phyloP scores from a whole-genome alignment of 169 alveolate genomes.

The Toxoplasma gondii region DNA sequence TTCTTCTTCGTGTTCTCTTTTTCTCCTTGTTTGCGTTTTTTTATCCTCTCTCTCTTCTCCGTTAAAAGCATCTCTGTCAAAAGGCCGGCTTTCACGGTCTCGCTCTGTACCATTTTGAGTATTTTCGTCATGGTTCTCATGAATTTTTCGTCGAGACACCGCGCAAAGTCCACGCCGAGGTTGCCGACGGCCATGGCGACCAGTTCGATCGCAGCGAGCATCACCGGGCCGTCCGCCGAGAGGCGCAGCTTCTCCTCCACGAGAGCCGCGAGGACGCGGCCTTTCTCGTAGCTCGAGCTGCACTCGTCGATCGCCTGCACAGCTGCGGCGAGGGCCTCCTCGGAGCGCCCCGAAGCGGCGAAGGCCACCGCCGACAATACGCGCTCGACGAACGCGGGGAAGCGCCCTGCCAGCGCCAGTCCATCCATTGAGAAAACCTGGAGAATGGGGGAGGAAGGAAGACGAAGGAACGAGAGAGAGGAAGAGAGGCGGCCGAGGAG shows the following conservation, averaged over 20 bases:
- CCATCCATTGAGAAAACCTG: background rate
- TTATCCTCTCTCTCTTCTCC: background rate
- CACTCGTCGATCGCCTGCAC: background rate
- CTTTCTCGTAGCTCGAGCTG: background rate
- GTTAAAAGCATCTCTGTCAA: too few relatives aligned
- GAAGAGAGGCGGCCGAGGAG: background rate
- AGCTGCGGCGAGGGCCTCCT: background rate
- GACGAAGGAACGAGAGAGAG: background rate
- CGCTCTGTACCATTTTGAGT: background rate
- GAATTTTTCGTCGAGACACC: background rate
- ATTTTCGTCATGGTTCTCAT: background rate
- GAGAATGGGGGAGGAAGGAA: background rate
- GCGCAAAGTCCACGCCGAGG: constrained; percentile 17
- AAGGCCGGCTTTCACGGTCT: too few relatives aligned
- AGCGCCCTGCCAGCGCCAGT: background rate
- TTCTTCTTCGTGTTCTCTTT: too few relatives aligned
- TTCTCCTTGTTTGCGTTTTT: background rate
- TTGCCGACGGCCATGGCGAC: constrained; percentile 16
- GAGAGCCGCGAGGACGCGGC: background rate
- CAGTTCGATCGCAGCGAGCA: background rate
- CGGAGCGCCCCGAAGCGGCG: background rate
- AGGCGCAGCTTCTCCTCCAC: constrained; percentile 10
- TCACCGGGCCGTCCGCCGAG: background rate
- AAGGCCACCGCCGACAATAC: background rate
- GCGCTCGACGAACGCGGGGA: background rate